A percentile compares a stretch with the other conserved stretches of the same genome.
Evolutionary conservation across 371 early-diverging fungal species (phyloP).

Genomic region (Mortierella sp.): DNA sequence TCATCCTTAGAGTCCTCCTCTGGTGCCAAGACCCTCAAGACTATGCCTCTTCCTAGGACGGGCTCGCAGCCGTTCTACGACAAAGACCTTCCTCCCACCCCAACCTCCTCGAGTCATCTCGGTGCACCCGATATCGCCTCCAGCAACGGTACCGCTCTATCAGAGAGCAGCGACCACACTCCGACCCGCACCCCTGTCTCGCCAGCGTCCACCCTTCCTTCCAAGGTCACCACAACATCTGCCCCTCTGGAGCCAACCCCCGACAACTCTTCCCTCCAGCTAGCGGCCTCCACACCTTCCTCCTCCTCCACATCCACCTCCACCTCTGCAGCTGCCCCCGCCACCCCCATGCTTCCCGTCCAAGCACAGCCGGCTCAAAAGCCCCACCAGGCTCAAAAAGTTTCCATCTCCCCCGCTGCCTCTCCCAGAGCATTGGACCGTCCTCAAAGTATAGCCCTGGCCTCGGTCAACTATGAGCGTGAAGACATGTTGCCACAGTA

Average conservation of each 20-base stretch:
- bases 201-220: conserved; percentile 4
- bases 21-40: conserved; percentile 28
- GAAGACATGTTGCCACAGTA: conserved; percentile 20
- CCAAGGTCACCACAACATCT: conserved; percentile 3
- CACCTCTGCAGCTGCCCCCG: conserved; percentile 16
- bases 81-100: conserved; percentile 51
- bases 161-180: conserved; percentile 7
- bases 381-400: too few relatives aligned
- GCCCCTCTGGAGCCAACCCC: conserved; percentile 36
- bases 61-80: conserved; percentile 45
- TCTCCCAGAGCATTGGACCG: conserved; percentile 10
- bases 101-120: conserved; percentile 45
- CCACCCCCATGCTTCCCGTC: conserved; percentile 17
- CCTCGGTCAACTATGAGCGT: conserved; percentile 15
- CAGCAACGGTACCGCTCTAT: background rate
- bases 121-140: conserved; percentile 13
- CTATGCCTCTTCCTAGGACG: conserved; percentile 13
- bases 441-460: conserved; percentile 32
- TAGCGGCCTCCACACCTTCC: conserved; percentile 20
- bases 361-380: too few relatives aligned
- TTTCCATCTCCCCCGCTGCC: background rate
- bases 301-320: conserved; percentile 15
- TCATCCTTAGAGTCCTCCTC: conserved; percentile 25
- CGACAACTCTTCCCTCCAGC: conserved; percentile 34
- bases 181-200: conserved; percentile 4